These are phyloP conservation scores for Ascochyta rabiei DNA, from an alignment of 2,329 filamentous ascomycete species.

Conservation along the genomic window DNA sequence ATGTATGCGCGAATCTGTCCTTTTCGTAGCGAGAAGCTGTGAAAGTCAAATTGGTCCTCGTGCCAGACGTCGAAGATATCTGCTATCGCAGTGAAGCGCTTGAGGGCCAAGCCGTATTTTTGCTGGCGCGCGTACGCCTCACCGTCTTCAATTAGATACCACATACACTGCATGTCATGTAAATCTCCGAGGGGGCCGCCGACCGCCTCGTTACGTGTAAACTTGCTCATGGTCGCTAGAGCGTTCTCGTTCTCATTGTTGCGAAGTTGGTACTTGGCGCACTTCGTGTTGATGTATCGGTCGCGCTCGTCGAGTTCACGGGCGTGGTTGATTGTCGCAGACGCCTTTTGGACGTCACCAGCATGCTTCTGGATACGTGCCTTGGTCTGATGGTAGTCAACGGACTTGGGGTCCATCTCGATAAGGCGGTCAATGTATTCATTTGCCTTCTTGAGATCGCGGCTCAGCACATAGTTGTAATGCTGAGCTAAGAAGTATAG, in stretches of 20 bases:
- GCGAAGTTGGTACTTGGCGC: slow-evolving; percentile 93
- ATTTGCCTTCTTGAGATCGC: slow-evolving; percentile 80
- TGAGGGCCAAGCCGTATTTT: slow-evolving; percentile 84
- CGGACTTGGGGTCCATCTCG: slow-evolving; percentile 75
- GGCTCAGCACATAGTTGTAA: slow-evolving; percentile 90
- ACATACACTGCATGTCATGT: slow-evolving; percentile 97
- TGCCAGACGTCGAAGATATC: slow-evolving; percentile 98
- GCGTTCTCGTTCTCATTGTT: slow-evolving; percentile 90
- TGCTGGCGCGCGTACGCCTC: slow-evolving; percentile 84
- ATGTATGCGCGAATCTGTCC: slow-evolving; percentile 94
- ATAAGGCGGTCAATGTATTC: slow-evolving; percentile 85
- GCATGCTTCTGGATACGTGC: slow-evolving; percentile 92
- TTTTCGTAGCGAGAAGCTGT: slow-evolving; percentile 95
- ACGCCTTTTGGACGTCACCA: slow-evolving; percentile 78
- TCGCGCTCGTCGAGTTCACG: slow-evolving; percentile 86
- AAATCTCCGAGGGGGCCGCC: slow-evolving; percentile 90
- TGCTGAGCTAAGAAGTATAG: slow-evolving; percentile 96
- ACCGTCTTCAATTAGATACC: slow-evolving; percentile 95
- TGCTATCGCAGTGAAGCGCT: slow-evolving; percentile 85
- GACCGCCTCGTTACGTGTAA: slow-evolving; percentile 87
- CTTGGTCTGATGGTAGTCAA: slow-evolving; percentile 94
- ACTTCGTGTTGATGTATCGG: slow-evolving; percentile 97
- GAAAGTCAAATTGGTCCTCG: slow-evolving; percentile 98
- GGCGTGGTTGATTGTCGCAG: slow-evolving; percentile 86
- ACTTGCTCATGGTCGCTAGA: slow-evolving; percentile 87